Base-by-base conservation (phyloP, 2,329 filamentous ascomycete species). In the Xylariaceae sp. region DNA sequence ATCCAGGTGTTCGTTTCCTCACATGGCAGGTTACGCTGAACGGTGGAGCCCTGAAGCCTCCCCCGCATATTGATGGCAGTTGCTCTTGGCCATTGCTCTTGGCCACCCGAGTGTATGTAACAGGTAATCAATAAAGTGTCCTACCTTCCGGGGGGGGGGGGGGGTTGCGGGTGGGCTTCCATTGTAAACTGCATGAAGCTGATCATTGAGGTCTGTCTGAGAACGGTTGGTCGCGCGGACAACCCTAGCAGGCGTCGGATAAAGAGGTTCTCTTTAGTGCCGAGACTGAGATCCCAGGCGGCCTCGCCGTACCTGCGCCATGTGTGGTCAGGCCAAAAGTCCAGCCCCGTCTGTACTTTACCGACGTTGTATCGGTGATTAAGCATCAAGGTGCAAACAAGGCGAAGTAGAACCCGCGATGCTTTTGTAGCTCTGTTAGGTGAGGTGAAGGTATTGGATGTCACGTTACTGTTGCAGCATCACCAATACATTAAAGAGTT, bases 381-480 rank as follows among this genome's bases (percentile, higher is more conserved):
- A 9, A 45, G 35, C 48, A 36, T 41, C 35, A 55, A 48, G 36
- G 47, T 39, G 36, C 40, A 16, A 23, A 37, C 26, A 11, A 39
- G 15, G 39, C 16, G 20, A 40, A 13, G 13, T 46, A 30, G 49
- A 47, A n/a, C 26, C 30, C 21, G 16, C 20, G 32, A n/a, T 20
- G 41, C 30, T 23, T 15, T 46, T 36, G 26, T 45, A 37, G 24
- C n/a, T 16, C 32, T 21, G 26, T 10, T 5, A 30, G 13, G 18
- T 23, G 32, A n/a, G 41, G 33, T 21, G 37, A 32, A 16, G 37
- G 40, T 13, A 11, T 16, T 27, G 15, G 23, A 57, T 58, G 56
- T 56, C 52, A 58, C 56, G 55, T 58, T 58, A 58, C 55, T 35
- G 20, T 9, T 50, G 35, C 40, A 41, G 6, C 18, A 45, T 50